phyloP scores from a whole-genome alignment of 2,329 filamentous ascomycete genomes.

The Coleophoma cylindrospora region DNA sequence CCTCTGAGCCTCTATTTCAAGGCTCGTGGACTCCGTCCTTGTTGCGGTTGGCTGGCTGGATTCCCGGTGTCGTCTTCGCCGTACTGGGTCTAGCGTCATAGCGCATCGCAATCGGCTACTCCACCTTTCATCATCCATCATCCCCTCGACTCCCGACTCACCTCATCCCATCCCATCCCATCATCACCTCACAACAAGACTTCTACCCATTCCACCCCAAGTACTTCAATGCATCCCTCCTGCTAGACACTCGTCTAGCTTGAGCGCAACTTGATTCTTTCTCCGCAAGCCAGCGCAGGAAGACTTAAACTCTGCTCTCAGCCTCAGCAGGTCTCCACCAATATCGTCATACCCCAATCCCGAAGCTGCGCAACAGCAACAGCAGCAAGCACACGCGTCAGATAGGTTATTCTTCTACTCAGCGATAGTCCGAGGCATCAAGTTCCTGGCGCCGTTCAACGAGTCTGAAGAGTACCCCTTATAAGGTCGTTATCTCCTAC shows the following conservation, averaged over 20 bases:
- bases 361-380: constrained; percentile 14
- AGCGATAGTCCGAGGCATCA: constrained; percentile 17
- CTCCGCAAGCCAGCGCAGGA: constrained; percentile 38
- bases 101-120: background rate
- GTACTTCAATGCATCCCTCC: constrained; percentile 21
- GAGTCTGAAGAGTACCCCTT: constrained; percentile 27
- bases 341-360: constrained; percentile 3
- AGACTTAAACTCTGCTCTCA: constrained; percentile 37
- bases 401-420: constrained; percentile 4
- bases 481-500: constrained; percentile 20
- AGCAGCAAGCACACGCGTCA: constrained; percentile 1
- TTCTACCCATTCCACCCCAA: constrained; percentile 7
- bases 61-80: too few species aligned
- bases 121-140: constrained; percentile 1
- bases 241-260: constrained; percentile 43
- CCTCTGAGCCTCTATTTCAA: too few species aligned
- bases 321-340: constrained; percentile 29
- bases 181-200: constrained; percentile 1
- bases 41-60: too few species aligned
- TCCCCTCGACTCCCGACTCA: constrained; percentile 7
- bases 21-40: too few species aligned
- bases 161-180: background rate
- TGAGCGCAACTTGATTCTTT: constrained; percentile 31
- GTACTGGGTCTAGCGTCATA: too few species aligned
- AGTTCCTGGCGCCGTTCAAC: constrained; percentile 27